Percentiles rank a stretch among this genome's conserved stretches.
Evolutionary conservation across 306 rosid species (phyloP).

Genomic region (Sicyos edulis): DNA sequence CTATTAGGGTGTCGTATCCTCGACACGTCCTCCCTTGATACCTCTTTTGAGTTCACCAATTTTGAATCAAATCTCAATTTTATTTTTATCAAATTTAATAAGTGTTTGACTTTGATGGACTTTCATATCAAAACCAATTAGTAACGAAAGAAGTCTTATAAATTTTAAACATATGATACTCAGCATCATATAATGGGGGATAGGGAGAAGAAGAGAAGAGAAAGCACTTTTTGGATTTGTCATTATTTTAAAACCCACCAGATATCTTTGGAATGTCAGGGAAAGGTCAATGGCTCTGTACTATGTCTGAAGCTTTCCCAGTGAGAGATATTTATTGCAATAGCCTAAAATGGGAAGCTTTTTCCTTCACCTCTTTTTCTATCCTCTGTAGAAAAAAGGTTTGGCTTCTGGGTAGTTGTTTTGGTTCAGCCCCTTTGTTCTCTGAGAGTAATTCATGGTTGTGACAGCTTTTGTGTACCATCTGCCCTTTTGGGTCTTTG

Average conservation of each 20-base stretch:
- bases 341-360: conserved; percentile 35
- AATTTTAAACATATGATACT: too few species aligned
- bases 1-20: too few species aligned
- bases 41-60: too few species aligned
- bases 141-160: too few species aligned
- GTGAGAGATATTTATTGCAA: conserved; percentile 39
- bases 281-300: conserved; percentile 34
- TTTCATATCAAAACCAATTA: too few species aligned
- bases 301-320: conserved; percentile 38
- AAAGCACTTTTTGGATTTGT: conserved; percentile 29
- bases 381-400: conserved; percentile 33
- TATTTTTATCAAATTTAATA: too few species aligned
- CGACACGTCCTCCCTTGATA: too few species aligned
- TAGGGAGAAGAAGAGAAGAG: conserved; percentile 1
- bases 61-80: too few species aligned
- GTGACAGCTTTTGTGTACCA: conserved; percentile 59
- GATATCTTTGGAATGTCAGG: conserved; percentile 53
- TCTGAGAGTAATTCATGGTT: conserved; percentile 73
- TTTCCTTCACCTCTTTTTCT: conserved; percentile 13
- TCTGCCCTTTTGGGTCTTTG: conserved; percentile 48
- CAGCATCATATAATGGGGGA: conserved; percentile 25
- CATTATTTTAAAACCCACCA: conserved; percentile 23
- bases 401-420: conserved; percentile 47
- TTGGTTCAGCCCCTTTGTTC: conserved; percentile 52
- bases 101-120: too few species aligned